Percentiles rank a stretch among this genome's conserved stretches.
Conservation (phyloP, 495 filamentous ascomycete species). For the Penicillium mononematosum region DNA sequence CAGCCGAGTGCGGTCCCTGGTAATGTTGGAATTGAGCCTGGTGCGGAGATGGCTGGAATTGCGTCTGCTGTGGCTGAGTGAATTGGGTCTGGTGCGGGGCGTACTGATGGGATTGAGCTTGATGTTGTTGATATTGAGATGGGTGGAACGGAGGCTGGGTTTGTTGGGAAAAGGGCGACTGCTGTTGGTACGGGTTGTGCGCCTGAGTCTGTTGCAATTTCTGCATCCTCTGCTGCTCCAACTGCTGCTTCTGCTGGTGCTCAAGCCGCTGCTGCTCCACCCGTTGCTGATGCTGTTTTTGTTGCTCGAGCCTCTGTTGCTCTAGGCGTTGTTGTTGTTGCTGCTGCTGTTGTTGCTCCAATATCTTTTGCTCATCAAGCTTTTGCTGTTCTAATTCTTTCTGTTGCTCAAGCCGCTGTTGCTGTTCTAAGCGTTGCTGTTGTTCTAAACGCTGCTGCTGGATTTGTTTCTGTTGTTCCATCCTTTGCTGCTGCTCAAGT, state of each 20-base stretch:
- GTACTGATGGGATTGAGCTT: constrained; percentile 16
- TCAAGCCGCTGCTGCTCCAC: constrained; percentile 22
- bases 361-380: constrained; percentile 18
- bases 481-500: constrained; percentile 25
- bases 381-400: constrained; percentile 23
- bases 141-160: constrained; percentile 24
- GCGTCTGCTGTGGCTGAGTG: constrained; percentile 13
- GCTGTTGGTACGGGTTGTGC: constrained; percentile 23
- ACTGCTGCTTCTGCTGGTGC: constrained; percentile 25
- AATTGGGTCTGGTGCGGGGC: constrained; percentile 14
- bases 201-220: constrained; percentile 27
- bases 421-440: constrained; percentile 12
- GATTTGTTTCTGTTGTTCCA: constrained; percentile 20
- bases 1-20: constrained; percentile 19
- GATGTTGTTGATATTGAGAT: constrained; percentile 27
- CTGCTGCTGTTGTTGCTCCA: constrained; percentile 26
- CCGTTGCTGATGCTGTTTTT: constrained; percentile 12
- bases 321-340: constrained; percentile 11
- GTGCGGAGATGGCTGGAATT: constrained; percentile 14
- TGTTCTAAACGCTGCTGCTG: constrained; percentile 14
- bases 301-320: constrained; percentile 17
- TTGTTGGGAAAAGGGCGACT: constrained; percentile 16
- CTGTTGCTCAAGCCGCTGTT: constrained; percentile 22
- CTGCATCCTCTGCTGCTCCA: constrained; percentile 26
- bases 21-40: constrained; percentile 27